Base-by-base conservation (phyloP, 441 rosid species). In the Euphorbia schlechtendalii region DNA sequence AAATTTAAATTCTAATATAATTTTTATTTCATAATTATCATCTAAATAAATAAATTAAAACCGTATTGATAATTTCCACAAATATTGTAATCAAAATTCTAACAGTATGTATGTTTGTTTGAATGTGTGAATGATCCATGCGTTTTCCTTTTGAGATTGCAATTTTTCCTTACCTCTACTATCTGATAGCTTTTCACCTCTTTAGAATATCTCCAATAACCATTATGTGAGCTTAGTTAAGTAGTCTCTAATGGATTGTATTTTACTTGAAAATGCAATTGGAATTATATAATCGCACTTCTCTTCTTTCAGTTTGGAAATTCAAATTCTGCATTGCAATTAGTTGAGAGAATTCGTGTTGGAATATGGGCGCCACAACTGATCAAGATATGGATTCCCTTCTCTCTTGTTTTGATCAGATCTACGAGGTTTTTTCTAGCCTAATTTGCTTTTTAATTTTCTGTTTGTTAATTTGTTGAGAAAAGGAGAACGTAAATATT, bases 361-460 rank as follows among this genome's bases (percentile, higher is more conserved):
- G 0, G 18, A 56, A 41, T 61, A 84, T 84, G 91, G 86, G 84
- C 81, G 85, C 80, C 72, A 76, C 73, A 5, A 67, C 75, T 62
- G 82, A 84, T 6, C 64, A 70, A 52, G 79, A 69, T 69, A 77
- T 69, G 65, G 77, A 77, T 46, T 63, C 74, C 69, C 82, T 86
- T 72, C 85, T 86, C 78, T 81, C 83, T 32, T 65, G 74, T 66
- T 83, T 89, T 74, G 90, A 82, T 77, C 84, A 83, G 57, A 84
- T 83, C 67, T 81, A 69, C 74, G 76, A 84, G 80, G 92, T 80
- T 21, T 65, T 62, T 46, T 32, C 32, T 2, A 24, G 14, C 69
- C 54, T 61, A 56, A 15, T 41, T 9, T 59, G 71, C 66, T 28
- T 21, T 38, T 43, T 57, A 41, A n/a, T 69, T 52, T 36, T 20